Evolutionary conservation across 345 rosid genomes (phyloP).

Genomic region (Carallia pectinifolia): DNA sequence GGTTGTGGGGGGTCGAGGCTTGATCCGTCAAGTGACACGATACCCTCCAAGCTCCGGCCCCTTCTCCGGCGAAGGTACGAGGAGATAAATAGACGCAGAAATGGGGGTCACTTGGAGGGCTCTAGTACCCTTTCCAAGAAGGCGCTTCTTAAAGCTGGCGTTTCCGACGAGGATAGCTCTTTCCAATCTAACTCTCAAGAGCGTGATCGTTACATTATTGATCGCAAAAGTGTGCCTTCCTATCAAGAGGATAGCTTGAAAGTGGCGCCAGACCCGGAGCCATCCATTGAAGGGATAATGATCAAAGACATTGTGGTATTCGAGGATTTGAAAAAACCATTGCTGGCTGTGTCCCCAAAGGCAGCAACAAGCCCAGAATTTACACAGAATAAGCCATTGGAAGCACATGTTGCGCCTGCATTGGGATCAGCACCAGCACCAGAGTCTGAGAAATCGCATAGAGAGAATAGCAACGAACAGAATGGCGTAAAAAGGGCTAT

Average conservation of each 20-base stretch:
- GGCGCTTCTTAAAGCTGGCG: slow-evolving; percentile 25
- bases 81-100: slow-evolving; percentile 13
- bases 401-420: background rate
- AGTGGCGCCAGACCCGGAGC: slow-evolving; percentile 7
- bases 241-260: slow-evolving; percentile 3
- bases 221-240: slow-evolving; percentile 17
- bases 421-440: background rate
- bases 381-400: background rate
- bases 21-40: background rate
- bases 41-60: slow-evolving; percentile 21
- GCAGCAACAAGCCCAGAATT: background rate
- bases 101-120: background rate
- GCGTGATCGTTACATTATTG: background rate
- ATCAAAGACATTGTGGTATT: background rate
- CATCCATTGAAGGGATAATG: background rate
- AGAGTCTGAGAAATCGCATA: background rate
- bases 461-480: background rate
- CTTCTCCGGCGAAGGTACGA: slow-evolving; percentile 15
- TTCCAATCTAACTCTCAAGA: background rate
- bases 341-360: background rate
- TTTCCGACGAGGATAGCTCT: slow-evolving; percentile 6
- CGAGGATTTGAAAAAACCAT: background rate
- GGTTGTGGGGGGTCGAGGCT: slow-evolving; percentile 29
- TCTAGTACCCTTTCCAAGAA: slow-evolving; percentile 21
- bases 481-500: background rate